Evolutionary conservation across 441 rosid species (phyloP), one percentile per base, ranked within the genome.

Genomic region (Dalechampia spathulata): DNA sequence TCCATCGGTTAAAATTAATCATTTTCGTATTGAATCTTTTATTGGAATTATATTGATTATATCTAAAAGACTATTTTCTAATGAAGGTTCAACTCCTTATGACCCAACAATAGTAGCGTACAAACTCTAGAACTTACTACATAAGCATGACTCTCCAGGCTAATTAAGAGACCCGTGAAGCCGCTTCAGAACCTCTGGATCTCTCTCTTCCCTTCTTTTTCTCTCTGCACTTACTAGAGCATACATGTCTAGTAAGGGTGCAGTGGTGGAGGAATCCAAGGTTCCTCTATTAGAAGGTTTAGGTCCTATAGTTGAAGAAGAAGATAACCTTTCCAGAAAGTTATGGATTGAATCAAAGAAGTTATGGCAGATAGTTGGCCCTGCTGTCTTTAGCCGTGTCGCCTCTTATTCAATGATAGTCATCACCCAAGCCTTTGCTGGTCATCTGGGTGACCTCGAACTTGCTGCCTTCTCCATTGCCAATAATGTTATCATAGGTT

Each of bases 401-500:
- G 73, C 90, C 38, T 65, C 94, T 23, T 90, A 79, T 28, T 81
- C 92, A n/a, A 87, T 76, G 85, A 52, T 87, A 26, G 75, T 83
- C 53, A 90, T 90, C 57, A 87, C 96, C 25, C 95, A 84, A 72
- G 89, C 95, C 20, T 90, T 84, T 62, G 96, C 94, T 15, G 96
- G 94, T 48, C 96, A 90, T 60, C 68, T 90, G 23, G 96, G 94
- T 0, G 94, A 85, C 49, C 89, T 83, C 21, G 85, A 87, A 58
- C 88, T 90, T 13, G 87, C 87, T 13, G 96, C 87, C 26, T 69
- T 90, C 42, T 81, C 97, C 65, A 83, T 87, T 32, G 73, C 79
- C n/a, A 71, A 69, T 38, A 90, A 69, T 68, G 94, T 87, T 63
- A 58, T 78, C 65, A 71, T 81, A 28, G 96, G 94, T 23, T 81